phyloP scores from a whole-genome alignment of 768 basidiomycete genomes.

The Phanerodontia chrysosporium region DNA sequence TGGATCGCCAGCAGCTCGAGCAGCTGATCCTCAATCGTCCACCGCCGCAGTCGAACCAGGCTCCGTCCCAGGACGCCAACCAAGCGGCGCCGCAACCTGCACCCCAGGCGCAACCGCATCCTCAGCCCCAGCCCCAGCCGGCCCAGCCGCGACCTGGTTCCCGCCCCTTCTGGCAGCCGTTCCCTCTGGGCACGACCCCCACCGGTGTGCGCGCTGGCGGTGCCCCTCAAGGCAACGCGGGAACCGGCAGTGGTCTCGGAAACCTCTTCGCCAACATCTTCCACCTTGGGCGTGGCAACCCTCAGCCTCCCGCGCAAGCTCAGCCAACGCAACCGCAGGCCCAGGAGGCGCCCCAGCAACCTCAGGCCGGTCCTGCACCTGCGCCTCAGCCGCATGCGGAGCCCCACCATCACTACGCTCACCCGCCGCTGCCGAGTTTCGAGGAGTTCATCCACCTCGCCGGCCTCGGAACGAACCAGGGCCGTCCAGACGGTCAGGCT shows the following conservation, averaged over 20 bases:
- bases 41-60: neutral
- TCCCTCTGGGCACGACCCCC: neutral
- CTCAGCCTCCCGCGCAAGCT: too few species aligned
- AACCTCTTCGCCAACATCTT: neutral
- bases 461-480: neutral
- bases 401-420: conserved; percentile 5
- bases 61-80: neutral
- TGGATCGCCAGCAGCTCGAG: neutral
- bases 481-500: neutral
- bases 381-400: conserved; percentile 9
- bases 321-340: neutral
- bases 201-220: neutral
- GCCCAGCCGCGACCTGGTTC: neutral
- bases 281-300: neutral
- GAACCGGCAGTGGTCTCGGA: neutral
- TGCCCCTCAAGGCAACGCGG: neutral
- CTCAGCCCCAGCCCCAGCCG: conserved; percentile 10
- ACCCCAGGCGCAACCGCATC: conserved; percentile 8
- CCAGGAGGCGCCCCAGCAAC: neutral
- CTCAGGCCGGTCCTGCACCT: neutral
- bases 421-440: conserved; percentile 10
- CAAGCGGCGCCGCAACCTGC: neutral
- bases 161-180: neutral
- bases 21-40: neutral
- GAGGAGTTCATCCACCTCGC: conserved; percentile 8